These are phyloP conservation scores for Rubia balearica DNA, from an alignment of 305 asterid species.

Conservation along the genomic window DNA sequence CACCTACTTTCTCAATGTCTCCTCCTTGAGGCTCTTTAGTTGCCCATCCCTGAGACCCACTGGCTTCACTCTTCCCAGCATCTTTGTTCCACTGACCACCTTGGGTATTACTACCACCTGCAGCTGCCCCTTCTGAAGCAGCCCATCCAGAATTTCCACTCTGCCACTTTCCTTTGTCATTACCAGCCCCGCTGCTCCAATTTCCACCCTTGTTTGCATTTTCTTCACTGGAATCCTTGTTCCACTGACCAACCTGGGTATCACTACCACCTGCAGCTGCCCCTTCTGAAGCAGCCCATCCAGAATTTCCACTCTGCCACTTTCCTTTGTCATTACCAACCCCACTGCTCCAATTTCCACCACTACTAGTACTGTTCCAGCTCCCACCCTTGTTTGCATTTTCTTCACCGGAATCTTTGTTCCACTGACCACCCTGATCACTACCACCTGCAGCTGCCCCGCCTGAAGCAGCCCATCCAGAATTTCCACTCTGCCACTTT, in stretches of 20 bases:
- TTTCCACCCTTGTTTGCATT: constrained; percentile 23
- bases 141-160: constrained; percentile 26
- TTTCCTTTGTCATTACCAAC: constrained; percentile 19
- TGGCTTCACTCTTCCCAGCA: constrained; percentile 1
- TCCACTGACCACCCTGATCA: constrained; percentile 11
- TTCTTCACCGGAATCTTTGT: constrained; percentile 8
- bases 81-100: constrained; percentile 7
- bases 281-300: constrained; percentile 25
- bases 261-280: constrained; percentile 11
- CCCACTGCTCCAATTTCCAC: constrained; percentile 36
- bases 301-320: constrained; percentile 20
- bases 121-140: constrained; percentile 19
- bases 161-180: constrained; percentile 20
- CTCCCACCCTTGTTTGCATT: background rate
- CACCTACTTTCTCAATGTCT: constrained; percentile 25
- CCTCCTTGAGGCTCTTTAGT: constrained; percentile 26
- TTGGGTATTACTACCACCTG: constrained; percentile 3
- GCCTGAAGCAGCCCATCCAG: constrained; percentile 26
- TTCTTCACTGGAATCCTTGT: background rate
- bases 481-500: constrained; percentile 18
- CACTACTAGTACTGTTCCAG: constrained; percentile 10
- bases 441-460: constrained; percentile 14
- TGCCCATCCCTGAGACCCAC: constrained; percentile 12
- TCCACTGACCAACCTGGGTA: constrained; percentile 3
- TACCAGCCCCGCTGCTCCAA: constrained; percentile 28